Conservation (phyloP, 257 asterid genomes). For the Lycium barbarum region DNA sequence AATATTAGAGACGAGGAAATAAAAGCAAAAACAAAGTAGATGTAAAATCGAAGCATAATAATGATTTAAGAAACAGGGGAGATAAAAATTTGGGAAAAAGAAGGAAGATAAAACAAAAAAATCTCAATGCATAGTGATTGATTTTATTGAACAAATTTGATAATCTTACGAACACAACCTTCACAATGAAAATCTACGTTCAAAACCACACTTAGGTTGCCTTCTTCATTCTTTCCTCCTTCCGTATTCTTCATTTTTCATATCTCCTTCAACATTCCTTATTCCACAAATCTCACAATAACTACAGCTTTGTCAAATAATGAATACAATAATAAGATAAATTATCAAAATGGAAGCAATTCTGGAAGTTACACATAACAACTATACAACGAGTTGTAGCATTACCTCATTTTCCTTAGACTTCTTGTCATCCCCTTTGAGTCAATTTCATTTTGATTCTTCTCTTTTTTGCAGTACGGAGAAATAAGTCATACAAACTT, state of each 20-base stretch:
- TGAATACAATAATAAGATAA: neutral
- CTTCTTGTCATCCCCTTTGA: no score
- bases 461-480: no score
- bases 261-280: slow-evolving; percentile 31
- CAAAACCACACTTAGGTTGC: slow-evolving; percentile 51
- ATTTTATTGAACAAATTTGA: slow-evolving; percentile 54
- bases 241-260: slow-evolving; percentile 4
- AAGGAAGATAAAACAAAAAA: neutral
- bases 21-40: neutral
- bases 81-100: neutral
- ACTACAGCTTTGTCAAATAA: neutral
- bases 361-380: no score
- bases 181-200: slow-evolving; percentile 80
- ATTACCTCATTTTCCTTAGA: no score
- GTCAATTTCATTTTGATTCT: no score
- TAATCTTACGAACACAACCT: slow-evolving; percentile 69
- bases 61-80: no score
- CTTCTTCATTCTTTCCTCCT: slow-evolving; percentile 46
- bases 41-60: no score
- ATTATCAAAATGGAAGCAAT: neutral
- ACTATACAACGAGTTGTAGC: no score
- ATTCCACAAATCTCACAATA: neutral
- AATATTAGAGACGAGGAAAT: neutral
- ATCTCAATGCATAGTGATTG: neutral
- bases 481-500: no score